Evolutionary conservation across 805 yeast species (phyloP), one percentile per base, ranked within the genome.

Genomic region (Candida odintsovae): DNA sequence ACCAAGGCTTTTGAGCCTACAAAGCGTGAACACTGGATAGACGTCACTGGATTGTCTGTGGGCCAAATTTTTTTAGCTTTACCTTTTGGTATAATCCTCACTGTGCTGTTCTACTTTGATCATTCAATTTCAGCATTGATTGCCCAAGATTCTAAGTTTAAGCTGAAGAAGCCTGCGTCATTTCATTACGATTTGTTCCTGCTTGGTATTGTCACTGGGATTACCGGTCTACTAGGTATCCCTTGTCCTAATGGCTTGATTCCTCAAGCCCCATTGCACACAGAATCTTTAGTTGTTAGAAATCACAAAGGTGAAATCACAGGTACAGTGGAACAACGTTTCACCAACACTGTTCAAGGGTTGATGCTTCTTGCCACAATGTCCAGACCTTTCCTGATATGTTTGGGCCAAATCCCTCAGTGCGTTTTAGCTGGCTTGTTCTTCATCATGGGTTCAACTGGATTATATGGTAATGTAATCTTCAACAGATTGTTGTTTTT

Each of bases 241-340:
- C 99, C 98, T 0, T 90, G 97, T 2, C 98, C 98, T 0, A 94
- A 94, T 65, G 99, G 99, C 0, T 71, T 92, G 28, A 92, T 92
- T 39, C 99, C 99, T 1, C 99, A 92, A 64, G 98, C 99, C 0
- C 98, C 98, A 2, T 62, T 94, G 31, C 99, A 92, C 57, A 90
- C 98, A 0, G 77, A 76, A 38, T 79, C 96, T 0, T 66, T 92
- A 26, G 76, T 88, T 38, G 80, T 86, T 6, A 61, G 63, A 10
- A 68, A 69, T 13, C 50, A 47, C 26, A 26, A 47, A 15, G 48
- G 58, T 18, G 47, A 50, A 8, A 52, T 57, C 12, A 49, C 46
- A 8, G 57, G 58, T 4, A 90, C 90, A 10, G 95, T 94, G 4
- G 99, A 92, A 60, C 99, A 92, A 62, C 66, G 99, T 39, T 71